Evolutionary conservation across 1,284 basidiomycete species (phyloP), one percentile per base, ranked within the genome.

Genomic region (Fomitopsis pinicola): DNA sequence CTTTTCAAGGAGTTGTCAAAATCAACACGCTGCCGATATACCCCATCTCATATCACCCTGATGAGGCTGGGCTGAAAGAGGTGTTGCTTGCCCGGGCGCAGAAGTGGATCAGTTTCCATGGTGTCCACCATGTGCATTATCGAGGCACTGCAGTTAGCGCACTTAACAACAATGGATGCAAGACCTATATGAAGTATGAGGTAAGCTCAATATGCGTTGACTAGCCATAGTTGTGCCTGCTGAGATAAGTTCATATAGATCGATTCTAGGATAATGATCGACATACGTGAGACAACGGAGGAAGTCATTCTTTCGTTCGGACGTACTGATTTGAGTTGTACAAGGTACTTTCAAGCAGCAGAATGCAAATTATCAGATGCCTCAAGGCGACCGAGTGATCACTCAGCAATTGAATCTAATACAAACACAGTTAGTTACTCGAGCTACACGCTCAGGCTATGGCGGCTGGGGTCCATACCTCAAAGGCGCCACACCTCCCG

Each of bases 111-210:
- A 69, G 67, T 0, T 65, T 85, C 38, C 77, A 76, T 30, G 83
- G 83, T 1, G 70, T 82, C 9, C 82, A 84, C 60, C 84, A 86
- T 67, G 79, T 79, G 68, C 76, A 82, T 62, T 87, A 82, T 67
- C 73, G 75, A 22, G 85, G 83, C 8, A 38, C 10, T 38, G 38
- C 38, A 15, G 2, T 38, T 7, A 33, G 14, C 38, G 14, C n/a
- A n/a, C n/a, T n/a, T 38, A n/a, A n/a, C n/a, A 8, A n/a, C n/a
- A 15, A 15, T 15, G 38, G 38, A 8, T 8, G 30, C 30, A 33
- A 33, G 30, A 33, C 30, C 30, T 4, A 33, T 33, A 33, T 33
- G 2, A 38, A 38, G 38, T 38, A 38, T 15, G 38, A 38, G 38
- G 38, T 38, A 54, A 1, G n/a, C 35, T 2, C 40, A 33, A 10